Evolutionary conservation across 2,329 filamentous ascomycete species (phyloP), one percentile per base, ranked within the genome.

Genomic region (Metarhizium album): DNA sequence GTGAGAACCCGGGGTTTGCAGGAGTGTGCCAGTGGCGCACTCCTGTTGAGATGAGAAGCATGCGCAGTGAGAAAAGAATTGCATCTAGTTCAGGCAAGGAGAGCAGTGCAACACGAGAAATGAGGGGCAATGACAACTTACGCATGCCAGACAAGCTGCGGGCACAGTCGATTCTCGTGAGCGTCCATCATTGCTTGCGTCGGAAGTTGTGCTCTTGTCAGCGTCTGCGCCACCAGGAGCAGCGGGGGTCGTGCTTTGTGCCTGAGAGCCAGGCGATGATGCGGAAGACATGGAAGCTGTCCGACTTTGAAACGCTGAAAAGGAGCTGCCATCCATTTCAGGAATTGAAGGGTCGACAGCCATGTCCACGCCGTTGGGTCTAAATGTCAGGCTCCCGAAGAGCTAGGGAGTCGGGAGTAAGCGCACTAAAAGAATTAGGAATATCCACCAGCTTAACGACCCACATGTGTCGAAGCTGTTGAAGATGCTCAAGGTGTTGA

Each of bases 141-240:
- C 76, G 63, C 76, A 80, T 51, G 73, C 72, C 45, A 80, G 66
- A 60, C 77, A 80, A 23, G 77, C 77, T 29, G 77, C 74, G 46
- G 75, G 70, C 50, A 74, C 65, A 29, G 69, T 63, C 53, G 65
- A 58, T 47, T 68, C 59, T 48, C 55, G 56, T 60, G 59, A 48
- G 46, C 52, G 52, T 46, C 52, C 52, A 29, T 53, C 51, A 43
- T 51, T 54, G 45, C 49, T 52, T 43, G 46, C 46, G 16, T 56
- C 52, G 29, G 48, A 13, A 35, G 42, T 31, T 6, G 49, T 42
- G 49, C 38, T 49, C 31, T 47, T 52, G 22, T 49, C 31, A 37
- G 42, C 43, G 33, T 46, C 45, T 23, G 33, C 38, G 33, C 45
- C 46, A 38, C 40, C 40, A 14, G n/a, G n/a, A n/a, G 40, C 22